Evolutionary conservation across 495 filamentous ascomycete genomes (phyloP).

Genomic region (Annulohypoxylon maeteangense): DNA sequence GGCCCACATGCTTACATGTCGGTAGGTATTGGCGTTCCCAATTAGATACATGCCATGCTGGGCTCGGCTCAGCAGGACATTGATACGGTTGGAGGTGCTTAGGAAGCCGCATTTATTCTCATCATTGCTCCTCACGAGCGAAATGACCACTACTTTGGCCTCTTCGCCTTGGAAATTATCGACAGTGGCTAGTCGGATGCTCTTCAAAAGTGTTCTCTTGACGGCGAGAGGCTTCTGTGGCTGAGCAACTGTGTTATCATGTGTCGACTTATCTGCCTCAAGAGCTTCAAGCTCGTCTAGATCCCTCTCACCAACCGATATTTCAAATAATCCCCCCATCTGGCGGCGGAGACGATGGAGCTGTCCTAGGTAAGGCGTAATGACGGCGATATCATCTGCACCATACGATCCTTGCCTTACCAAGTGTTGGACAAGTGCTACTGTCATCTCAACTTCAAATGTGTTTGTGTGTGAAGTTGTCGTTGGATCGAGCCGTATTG

Average conservation of each 20-base stretch:
- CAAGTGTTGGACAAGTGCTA: slow-evolving; percentile 75
- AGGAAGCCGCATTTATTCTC: slow-evolving; percentile 76
- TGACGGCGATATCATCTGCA: slow-evolving; percentile 75
- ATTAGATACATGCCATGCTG: slow-evolving; percentile 88
- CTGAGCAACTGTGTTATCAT: slow-evolving; percentile 40
- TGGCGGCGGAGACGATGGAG: slow-evolving; percentile 67
- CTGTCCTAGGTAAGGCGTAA: slow-evolving; percentile 83
- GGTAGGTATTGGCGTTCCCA: slow-evolving; percentile 71
- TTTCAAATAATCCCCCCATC: slow-evolving; percentile 64
- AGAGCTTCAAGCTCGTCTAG: slow-evolving; percentile 66
- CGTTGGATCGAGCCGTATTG: slow-evolving; percentile 52
- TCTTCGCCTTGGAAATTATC: slow-evolving; percentile 91
- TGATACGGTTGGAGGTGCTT: slow-evolving; percentile 79
- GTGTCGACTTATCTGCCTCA: slow-evolving; percentile 49
- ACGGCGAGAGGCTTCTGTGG: slow-evolving; percentile 15
- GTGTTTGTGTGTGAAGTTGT: slow-evolving; percentile 72
- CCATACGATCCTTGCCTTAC: slow-evolving; percentile 74
- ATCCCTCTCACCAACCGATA: slow-evolving; percentile 76
- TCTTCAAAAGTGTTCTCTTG: slow-evolving; percentile 67
- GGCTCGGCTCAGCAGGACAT: slow-evolving; percentile 79
- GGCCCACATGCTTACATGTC: slow-evolving; percentile 73
- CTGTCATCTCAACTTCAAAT: slow-evolving; percentile 73
- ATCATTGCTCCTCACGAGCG: slow-evolving; percentile 78
- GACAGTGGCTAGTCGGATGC: slow-evolving; percentile 78
- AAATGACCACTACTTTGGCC: slow-evolving; percentile 83